A percentile compares a stretch with the other conserved stretches of the same genome.
These are phyloP conservation scores for Cladophialophora chaetospira DNA, from an alignment of 2,329 filamentous ascomycete genomes.

Conservation along the genomic window DNA sequence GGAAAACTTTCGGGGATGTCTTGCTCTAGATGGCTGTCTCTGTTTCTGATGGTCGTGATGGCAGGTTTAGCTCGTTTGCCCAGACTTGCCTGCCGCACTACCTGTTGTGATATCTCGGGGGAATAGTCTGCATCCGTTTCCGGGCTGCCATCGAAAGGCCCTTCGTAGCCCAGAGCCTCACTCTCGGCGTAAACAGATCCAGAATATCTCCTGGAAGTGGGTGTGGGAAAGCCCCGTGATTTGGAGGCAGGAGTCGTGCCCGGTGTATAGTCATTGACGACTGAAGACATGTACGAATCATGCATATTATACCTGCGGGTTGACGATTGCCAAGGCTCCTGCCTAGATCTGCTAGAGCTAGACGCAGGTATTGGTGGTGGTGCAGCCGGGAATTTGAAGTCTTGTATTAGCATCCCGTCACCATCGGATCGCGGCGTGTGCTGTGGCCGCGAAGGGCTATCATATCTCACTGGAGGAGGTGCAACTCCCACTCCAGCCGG, in stretches of 20 bases:
- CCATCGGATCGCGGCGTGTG: conserved; percentile 8
- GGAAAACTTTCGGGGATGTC: conserved; percentile 20
- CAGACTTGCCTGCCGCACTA: conserved; percentile 47
- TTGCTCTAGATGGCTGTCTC: conserved; percentile 34
- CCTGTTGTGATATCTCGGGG: conserved; percentile 27
- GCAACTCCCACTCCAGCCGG: conserved; percentile 27
- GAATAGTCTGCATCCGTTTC: conserved; percentile 10
- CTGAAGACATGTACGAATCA: conserved; percentile 29
- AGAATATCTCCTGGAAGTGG: conserved; percentile 24
- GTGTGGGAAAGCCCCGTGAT: conserved; percentile 25
- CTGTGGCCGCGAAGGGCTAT: conserved; percentile 5
- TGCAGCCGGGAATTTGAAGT: conserved; percentile 25
- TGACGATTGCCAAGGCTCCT: conserved; percentile 17
- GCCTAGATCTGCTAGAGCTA: conserved; percentile 11
- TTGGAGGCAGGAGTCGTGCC: conserved; percentile 22
- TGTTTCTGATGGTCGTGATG: conserved; percentile 42
- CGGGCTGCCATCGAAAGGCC: conserved; percentile 11
- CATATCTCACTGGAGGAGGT: conserved; percentile 23
- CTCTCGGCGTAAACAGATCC: conserved; percentile 29
- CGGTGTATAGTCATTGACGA: conserved; percentile 25
- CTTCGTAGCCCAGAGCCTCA: conserved; percentile 23
- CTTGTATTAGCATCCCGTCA: conserved; percentile 21
- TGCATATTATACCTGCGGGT: conserved; percentile 24
- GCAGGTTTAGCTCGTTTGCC: conserved; percentile 46
- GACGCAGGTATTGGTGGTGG: conserved; percentile 24